A percentile compares a stretch with the other conserved stretches of the same genome.
Conservation (phyloP, 2,329 filamentous ascomycete genomes). For the Gnomoniopsis sp. region DNA sequence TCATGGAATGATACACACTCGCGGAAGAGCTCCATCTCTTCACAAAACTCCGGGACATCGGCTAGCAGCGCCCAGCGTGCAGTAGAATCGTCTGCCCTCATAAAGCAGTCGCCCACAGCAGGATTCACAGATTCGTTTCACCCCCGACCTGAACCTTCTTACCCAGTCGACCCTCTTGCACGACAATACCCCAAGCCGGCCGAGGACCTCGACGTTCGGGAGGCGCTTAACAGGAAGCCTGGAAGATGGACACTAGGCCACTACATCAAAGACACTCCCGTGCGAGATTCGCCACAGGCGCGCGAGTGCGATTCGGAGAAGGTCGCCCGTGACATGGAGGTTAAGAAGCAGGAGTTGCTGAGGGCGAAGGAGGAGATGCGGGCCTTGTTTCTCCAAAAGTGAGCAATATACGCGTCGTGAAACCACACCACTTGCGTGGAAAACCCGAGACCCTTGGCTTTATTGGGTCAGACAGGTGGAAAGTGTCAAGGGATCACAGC, state of each 20-base stretch:
- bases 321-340: conserved; percentile 39
- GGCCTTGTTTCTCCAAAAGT: conserved; percentile 1
- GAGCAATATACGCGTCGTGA: not conserved
- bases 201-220: conserved; percentile 36
- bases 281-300: conserved; percentile 23
- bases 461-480: not conserved
- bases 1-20: not conserved
- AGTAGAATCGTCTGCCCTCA: conserved; percentile 1
- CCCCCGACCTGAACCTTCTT: not conserved
- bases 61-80: conserved; percentile 7
- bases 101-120: not conserved
- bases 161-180: conserved; percentile 30
- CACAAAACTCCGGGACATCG: conserved; percentile 9
- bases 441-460: not conserved
- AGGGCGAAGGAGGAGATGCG: conserved; percentile 29
- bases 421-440: not conserved
- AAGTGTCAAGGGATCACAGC: not conserved
- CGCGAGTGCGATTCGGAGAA: conserved; percentile 31
- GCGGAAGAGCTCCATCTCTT: conserved; percentile 19
- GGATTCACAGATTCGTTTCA: not conserved
- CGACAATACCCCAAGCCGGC: conserved; percentile 39
- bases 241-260: conserved; percentile 36
- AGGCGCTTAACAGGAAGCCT: conserved; percentile 41
- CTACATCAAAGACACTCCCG: conserved; percentile 26
- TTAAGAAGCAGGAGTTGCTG: conserved; percentile 45